phyloP scores from a whole-genome alignment of 1,139 yeast genomes.

The Geotrichum europaeum region DNA sequence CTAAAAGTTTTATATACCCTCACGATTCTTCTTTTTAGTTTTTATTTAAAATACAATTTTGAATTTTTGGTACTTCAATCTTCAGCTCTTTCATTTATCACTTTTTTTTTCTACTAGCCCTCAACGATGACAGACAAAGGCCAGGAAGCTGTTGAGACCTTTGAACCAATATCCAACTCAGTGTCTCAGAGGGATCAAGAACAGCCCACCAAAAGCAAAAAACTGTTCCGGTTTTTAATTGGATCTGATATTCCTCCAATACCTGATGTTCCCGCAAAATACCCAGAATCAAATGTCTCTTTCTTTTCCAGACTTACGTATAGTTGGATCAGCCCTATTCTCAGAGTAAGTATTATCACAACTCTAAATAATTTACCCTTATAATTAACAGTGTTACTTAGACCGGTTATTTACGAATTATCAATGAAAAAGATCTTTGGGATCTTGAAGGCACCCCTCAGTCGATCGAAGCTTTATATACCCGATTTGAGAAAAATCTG shows the following conservation, averaged over 20 bases:
- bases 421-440: slow-evolving; percentile 58
- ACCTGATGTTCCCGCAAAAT: background rate
- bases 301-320: background rate
- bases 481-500: slow-evolving; percentile 38
- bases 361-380: background rate
- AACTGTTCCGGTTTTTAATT: background rate
- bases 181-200: background rate
- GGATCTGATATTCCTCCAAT: slow-evolving; percentile 1
- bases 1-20: too few species aligned
- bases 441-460: slow-evolving; percentile 46
- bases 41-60: too few species aligned
- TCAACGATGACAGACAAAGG: background rate
- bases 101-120: background rate
- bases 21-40: too few species aligned
- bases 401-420: slow-evolving; percentile 59
- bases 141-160: background rate
- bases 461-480: slow-evolving; percentile 44
- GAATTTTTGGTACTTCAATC: background rate
- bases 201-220: background rate
- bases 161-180: background rate
- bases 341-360: background rate
- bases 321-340: slow-evolving; percentile 5
- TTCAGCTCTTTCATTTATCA: background rate
- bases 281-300: slow-evolving; percentile 1
- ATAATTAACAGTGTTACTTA: slow-evolving; percentile 1